Base-by-base conservation (phyloP, 176 grass and related monocot species). In the Poa annua region DNA sequence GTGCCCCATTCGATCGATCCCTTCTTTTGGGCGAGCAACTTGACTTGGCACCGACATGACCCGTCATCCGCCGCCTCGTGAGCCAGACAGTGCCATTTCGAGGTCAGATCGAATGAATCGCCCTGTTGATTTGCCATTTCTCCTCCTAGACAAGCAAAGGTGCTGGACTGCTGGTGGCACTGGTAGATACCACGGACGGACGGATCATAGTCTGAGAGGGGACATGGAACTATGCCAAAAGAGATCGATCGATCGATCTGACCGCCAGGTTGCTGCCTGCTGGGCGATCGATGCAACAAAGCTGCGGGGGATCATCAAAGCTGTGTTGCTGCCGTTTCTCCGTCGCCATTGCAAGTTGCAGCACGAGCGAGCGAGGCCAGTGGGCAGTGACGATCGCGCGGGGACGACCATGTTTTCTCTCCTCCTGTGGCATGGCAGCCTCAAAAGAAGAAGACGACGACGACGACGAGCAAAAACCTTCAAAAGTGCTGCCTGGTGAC, bases 311-410 rank as follows among this genome's bases (percentile, higher is more conserved):
- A 7, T 38, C 36, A 7, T 38, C 36, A 38, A 38, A 0, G 36
- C 36, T 6, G 36, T 38, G 36, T 38, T 29, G 29, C 5, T 5
- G 1, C 35, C 4, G 35, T 45, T 45, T 3, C 44, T 45, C 44
- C 44, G 11, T 45, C 10, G 44, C 44, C 44, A 45, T 29, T 1
- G 29, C 29, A 1, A 29, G 29, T 29, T 29, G 29, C 2, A 29
- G 29, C 29, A 29, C 29, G n/a, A n/a, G n/a, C n/a, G n/a, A 29
- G 29, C 41, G 49, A 88, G 66, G 66, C 84, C 25, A 88, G 91
- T 93, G 91, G 85, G 44, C 35, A 33, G 55, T 93, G 91, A 93
- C 88, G 45, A 33, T 1, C 24, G 80, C 78, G 19, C 69, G 61
- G 22, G 4, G 21, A 39, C 15, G 59, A 8, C 70, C 32, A n/a